These are phyloP conservation scores for Linnemannia elongata DNA, from an alignment of 192 early-diverging fungal genomes.

Conservation along the genomic window DNA sequence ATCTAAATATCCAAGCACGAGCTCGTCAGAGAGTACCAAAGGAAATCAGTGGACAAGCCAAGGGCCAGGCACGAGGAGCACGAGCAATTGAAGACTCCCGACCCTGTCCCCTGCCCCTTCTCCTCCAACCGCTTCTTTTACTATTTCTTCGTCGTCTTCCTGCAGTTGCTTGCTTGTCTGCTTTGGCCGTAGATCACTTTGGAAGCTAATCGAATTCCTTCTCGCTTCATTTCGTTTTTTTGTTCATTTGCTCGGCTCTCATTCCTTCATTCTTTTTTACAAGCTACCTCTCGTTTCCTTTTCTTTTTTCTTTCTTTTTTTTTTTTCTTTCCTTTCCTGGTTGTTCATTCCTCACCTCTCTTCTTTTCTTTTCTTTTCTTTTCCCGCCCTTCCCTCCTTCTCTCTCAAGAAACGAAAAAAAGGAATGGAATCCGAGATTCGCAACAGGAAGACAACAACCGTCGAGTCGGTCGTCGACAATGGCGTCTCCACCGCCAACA, in stretches of 20 bases:
- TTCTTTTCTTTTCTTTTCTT: not conserved
- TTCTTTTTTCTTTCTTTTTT: constrained; percentile 5
- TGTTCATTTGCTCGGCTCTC: not conserved
- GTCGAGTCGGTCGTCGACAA: constrained; percentile 3
- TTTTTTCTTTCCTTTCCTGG: not conserved
- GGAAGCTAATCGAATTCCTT: not conserved
- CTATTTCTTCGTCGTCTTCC: not conserved
- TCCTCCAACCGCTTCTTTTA: not conserved
- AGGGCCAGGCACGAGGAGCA: constrained; percentile 3
- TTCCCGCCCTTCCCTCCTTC: not conserved
- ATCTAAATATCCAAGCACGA: not conserved
- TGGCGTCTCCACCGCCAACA: constrained; percentile 52
- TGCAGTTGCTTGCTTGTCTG: too few relatives aligned
- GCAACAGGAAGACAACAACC: constrained; percentile 40
- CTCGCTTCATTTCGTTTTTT: not conserved
- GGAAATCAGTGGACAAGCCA: not conserved
- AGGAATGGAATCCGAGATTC: constrained; percentile 52
- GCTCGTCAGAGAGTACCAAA: not conserved
- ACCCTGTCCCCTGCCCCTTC: not conserved
- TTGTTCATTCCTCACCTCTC: constrained; percentile 2
- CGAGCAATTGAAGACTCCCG: not conserved
- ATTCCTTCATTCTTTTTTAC: not conserved
- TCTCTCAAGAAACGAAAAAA: not conserved
- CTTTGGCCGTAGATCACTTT: not conserved
- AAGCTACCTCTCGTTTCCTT: not conserved